A percentile compares a stretch with the other conserved stretches of the same genome.
Conservation (phyloP, 148 eudicot species). For the Mesembryanthemum crystallinum region DNA sequence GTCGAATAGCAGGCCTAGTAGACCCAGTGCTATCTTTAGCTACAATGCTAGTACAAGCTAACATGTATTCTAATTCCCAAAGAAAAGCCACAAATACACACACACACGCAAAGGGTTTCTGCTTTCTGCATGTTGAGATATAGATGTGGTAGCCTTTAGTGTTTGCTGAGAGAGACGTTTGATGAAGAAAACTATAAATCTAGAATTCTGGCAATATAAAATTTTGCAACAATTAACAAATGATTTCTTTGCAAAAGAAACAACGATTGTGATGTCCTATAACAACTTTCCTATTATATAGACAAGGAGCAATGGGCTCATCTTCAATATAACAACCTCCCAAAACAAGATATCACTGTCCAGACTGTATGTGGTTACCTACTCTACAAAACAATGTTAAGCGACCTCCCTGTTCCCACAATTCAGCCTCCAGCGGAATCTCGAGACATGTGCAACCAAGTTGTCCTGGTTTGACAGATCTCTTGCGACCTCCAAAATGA, state of each 20-base stretch:
- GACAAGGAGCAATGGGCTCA: constrained; percentile 41
- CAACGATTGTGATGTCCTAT: background rate
- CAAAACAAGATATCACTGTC: constrained; percentile 5
- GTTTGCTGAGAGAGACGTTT: background rate
- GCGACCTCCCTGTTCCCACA: background rate
- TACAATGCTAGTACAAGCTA: too few species aligned
- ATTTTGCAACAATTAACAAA: background rate
- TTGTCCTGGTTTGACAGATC: background rate
- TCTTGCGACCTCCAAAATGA: constrained; percentile 11
- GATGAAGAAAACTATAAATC: background rate
- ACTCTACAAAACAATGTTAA: constrained; percentile 29
- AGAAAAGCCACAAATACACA: too few species aligned
- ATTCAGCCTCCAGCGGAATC: background rate
- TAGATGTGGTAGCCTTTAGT: background rate
- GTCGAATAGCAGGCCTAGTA: too few species aligned
- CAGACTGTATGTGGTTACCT: background rate
- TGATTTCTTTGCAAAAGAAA: background rate
- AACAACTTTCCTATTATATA: constrained; percentile 12
- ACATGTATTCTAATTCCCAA: too few species aligned
- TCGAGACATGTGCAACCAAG: background rate
- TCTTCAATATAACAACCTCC: constrained; percentile 8
- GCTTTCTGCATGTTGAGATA: too few species aligned
- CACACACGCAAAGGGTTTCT: too few species aligned
- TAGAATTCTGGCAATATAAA: background rate
- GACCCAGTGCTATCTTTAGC: too few species aligned